A percentile compares a stretch with the other conserved stretches of the same genome.
These are phyloP conservation scores for Brettanomyces sp. DNA, from an alignment of 805 yeast species.

Conservation along the genomic window DNA sequence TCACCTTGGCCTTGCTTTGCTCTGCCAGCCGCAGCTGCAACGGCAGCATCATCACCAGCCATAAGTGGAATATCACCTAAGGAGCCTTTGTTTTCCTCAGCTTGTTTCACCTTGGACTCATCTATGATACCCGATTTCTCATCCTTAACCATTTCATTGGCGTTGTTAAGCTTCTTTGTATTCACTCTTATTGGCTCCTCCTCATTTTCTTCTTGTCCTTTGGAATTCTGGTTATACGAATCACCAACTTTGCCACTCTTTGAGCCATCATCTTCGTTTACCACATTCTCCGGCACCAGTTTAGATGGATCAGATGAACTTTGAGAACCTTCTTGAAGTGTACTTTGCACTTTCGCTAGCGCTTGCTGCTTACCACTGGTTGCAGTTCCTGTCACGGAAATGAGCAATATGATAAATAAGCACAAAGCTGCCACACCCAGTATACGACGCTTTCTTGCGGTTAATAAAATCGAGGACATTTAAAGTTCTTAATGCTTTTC, in stretches of 20 bases:
- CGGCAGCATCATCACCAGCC: constrained; percentile 9
- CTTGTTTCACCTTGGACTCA: constrained; percentile 30
- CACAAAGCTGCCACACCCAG: constrained; percentile 33
- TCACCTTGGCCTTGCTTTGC: background rate
- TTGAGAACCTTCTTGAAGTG: background rate
- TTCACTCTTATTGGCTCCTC: constrained; percentile 5
- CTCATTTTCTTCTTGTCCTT: constrained; percentile 1
- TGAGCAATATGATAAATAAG: constrained; percentile 27
- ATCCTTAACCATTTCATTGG: constrained; percentile 22
- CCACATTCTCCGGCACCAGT: background rate
- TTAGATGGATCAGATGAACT: background rate
- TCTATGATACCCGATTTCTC: constrained; percentile 28
- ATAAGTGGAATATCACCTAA: constrained; percentile 7
- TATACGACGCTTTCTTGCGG: constrained; percentile 28
- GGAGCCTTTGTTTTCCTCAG: constrained; percentile 20
- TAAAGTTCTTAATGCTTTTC: background rate
- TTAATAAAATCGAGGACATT: constrained; percentile 1
- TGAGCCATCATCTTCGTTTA: background rate
- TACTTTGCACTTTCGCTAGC: background rate
- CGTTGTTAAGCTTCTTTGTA: constrained; percentile 14
- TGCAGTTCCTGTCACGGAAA: constrained; percentile 19
- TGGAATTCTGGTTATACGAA: background rate
- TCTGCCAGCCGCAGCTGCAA: constrained; percentile 1
- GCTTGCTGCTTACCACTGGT: background rate
- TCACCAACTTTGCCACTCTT: background rate